phyloP scores from a whole-genome alignment of 2,329 filamentous ascomycete genomes.

The Cytospora piceicola region DNA sequence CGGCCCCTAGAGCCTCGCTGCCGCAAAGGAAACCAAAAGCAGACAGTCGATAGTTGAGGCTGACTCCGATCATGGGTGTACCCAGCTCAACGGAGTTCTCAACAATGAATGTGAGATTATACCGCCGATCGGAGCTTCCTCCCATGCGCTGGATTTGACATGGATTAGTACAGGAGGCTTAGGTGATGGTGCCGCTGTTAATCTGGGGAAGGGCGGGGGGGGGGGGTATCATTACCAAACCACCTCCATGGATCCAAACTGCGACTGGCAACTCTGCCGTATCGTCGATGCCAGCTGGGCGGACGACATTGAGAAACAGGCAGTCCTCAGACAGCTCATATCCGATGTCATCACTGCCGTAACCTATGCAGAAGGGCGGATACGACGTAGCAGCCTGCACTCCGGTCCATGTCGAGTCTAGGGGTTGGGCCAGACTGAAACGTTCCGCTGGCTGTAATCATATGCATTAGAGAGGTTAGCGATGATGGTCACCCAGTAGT shows the following conservation, averaged over 20 bases:
- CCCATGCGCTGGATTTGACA: slow-evolving; percentile 31
- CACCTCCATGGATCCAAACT: slow-evolving; percentile 60
- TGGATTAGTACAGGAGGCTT: neutral
- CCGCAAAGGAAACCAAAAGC: slow-evolving; percentile 53
- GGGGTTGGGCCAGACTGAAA: slow-evolving; percentile 53
- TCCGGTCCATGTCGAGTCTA: slow-evolving; percentile 51
- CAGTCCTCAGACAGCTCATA: slow-evolving; percentile 55
- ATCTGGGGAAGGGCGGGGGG: slow-evolving; percentile 2
- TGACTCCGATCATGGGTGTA: slow-evolving; percentile 53
- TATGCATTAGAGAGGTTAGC: slow-evolving; percentile 42
- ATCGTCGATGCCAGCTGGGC: slow-evolving; percentile 50
- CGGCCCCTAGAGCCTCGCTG: slow-evolving; percentile 44
- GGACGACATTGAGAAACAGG: slow-evolving; percentile 61
- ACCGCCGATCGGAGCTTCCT: slow-evolving; percentile 49
- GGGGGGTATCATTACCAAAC: slow-evolving; percentile 30
- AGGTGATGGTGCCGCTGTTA: neutral
- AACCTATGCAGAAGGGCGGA: slow-evolving; percentile 53
- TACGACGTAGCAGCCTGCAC: slow-evolving; percentile 50
- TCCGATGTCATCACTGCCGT: slow-evolving; percentile 44
- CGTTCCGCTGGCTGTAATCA: slow-evolving; percentile 39
- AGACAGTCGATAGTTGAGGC: slow-evolving; percentile 53
- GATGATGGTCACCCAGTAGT: slow-evolving; percentile 39
- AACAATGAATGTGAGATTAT: slow-evolving; percentile 65
- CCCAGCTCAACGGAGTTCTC: slow-evolving; percentile 48
- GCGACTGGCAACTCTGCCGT: slow-evolving; percentile 54